Conservation (phyloP, 805 yeast species). For the Barnettozyma populi region DNA sequence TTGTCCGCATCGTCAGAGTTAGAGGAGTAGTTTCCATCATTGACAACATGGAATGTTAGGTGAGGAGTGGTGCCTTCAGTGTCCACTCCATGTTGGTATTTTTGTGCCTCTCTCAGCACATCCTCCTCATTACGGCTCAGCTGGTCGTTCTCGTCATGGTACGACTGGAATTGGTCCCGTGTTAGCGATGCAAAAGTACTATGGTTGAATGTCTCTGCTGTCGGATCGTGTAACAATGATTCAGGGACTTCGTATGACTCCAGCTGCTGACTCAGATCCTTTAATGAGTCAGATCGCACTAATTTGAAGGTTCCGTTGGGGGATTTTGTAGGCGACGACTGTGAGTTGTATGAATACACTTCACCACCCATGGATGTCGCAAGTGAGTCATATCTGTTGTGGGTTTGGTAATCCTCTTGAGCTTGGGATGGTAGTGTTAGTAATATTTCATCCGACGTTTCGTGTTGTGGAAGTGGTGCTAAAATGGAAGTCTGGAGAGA, state of each 20-base stretch:
- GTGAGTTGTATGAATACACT: conserved; percentile 1
- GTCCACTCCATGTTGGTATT: conserved; percentile 1
- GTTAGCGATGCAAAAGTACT: background rate
- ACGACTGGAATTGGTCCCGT: background rate
- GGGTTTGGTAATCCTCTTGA: background rate
- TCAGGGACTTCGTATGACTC: conserved; percentile 3
- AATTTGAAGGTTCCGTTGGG: background rate
- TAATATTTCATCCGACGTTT: background rate
- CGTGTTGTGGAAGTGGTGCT: background rate
- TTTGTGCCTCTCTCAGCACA: background rate
- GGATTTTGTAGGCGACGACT: background rate
- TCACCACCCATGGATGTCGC: conserved; percentile 3
- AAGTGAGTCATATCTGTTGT: background rate
- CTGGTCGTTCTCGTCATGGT: background rate
- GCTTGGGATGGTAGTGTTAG: too few species aligned
- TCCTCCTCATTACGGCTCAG: background rate
- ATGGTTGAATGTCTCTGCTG: background rate
- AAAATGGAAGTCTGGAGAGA: background rate
- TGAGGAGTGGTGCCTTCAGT: conserved; percentile 3
- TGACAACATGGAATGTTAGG: conserved; percentile 25
- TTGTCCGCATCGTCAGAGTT: conserved; percentile 14
- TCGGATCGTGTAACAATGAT: background rate
- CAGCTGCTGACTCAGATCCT: background rate
- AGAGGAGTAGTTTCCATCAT: conserved; percentile 24
- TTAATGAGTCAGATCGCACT: conserved; percentile 1